Conservation (phyloP, 345 rosid genomes). For the Erodium maritimum region DNA sequence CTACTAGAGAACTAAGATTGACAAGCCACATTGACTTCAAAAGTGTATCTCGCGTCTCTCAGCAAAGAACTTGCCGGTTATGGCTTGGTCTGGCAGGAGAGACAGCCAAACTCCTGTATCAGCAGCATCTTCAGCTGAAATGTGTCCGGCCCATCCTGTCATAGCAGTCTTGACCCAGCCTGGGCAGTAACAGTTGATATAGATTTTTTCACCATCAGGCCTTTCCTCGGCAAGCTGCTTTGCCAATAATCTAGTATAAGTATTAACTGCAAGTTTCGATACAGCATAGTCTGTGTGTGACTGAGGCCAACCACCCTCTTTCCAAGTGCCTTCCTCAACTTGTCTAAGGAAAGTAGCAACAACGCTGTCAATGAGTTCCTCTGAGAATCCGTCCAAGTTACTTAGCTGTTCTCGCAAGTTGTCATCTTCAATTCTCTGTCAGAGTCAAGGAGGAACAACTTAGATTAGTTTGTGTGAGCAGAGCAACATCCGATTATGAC, state of each 20-base stretch:
- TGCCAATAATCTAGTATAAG: constrained; percentile 61
- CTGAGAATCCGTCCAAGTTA: constrained; percentile 45
- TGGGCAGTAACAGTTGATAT: constrained; percentile 81
- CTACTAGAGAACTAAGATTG: too few relatives aligned
- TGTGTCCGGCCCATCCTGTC: constrained; percentile 90
- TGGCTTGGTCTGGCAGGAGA: constrained; percentile 59
- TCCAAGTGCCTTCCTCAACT: constrained; percentile 73
- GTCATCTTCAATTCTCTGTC: constrained; percentile 60
- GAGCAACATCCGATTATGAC: constrained; percentile 6
- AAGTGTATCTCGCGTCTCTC: constrained; percentile 83
- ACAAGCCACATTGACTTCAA: constrained; percentile 10
- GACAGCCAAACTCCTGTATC: constrained; percentile 95
- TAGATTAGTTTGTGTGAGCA: too few relatives aligned
- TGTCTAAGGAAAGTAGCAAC: constrained; percentile 54
- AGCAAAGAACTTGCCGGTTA: constrained; percentile 77
- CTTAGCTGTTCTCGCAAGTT: constrained; percentile 45
- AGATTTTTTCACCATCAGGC: constrained; percentile 71
- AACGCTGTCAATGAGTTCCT: constrained; percentile 51
- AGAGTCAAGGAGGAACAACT: neutral
- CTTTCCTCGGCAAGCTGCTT: constrained; percentile 35
- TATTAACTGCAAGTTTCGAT: constrained; percentile 84
- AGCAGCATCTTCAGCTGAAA: constrained; percentile 70
- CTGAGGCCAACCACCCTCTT: constrained; percentile 88
- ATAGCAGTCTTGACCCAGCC: constrained; percentile 96
- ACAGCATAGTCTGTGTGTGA: constrained; percentile 66